Conservation (phyloP, 441 rosid species). For the Populus tomentosa region DNA sequence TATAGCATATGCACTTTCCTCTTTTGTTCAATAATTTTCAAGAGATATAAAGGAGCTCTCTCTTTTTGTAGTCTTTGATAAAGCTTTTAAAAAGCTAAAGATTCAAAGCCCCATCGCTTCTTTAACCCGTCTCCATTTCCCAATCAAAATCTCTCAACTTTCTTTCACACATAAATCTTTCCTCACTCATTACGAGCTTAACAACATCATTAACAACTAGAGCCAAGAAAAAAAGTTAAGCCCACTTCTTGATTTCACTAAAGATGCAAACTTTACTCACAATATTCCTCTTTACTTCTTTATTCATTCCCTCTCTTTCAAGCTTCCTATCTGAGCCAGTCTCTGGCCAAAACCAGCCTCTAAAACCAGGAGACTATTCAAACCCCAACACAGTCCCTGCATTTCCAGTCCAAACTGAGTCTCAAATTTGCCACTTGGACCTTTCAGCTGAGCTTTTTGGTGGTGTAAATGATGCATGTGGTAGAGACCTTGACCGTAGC, state of each 20-base stretch:
- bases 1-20: background rate
- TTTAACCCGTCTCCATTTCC: background rate
- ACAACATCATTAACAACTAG: background rate
- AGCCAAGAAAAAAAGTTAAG: background rate
- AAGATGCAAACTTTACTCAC: slow-evolving; percentile 18
- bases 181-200: background rate
- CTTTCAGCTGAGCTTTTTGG: slow-evolving; percentile 94
- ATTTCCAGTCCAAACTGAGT: slow-evolving; percentile 61
- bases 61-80: slow-evolving; percentile 13
- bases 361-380: slow-evolving; percentile 33
- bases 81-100: slow-evolving; percentile 11
- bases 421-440: slow-evolving; percentile 76
- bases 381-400: slow-evolving; percentile 74
- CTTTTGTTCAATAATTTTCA: slow-evolving; percentile 18
- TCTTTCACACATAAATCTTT: background rate
- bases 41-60: slow-evolving; percentile 7
- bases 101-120: slow-evolving; percentile 2
- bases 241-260: slow-evolving; percentile 7
- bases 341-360: slow-evolving; percentile 33
- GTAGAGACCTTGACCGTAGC: slow-evolving; percentile 76
- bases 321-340: slow-evolving; percentile 60
- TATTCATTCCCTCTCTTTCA: slow-evolving; percentile 25
- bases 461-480: slow-evolving; percentile 84
- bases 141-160: background rate
- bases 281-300: slow-evolving; percentile 6